Evolutionary conservation across 768 basidiomycete genomes (phyloP).

Genomic region (Tulasnella sp.): DNA sequence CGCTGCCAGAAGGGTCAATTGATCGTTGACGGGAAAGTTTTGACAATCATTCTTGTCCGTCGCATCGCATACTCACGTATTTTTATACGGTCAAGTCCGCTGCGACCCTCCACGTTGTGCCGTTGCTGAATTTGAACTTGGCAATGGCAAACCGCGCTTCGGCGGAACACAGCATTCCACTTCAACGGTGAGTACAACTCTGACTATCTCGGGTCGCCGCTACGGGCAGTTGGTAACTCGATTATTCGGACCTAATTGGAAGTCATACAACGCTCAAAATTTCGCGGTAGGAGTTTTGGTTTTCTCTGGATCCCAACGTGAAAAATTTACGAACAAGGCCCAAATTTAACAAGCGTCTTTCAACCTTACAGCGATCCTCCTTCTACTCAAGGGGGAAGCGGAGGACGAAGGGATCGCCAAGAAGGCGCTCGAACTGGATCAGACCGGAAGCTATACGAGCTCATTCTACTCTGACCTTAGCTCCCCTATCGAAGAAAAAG

Average conservation of each 20-base stretch:
- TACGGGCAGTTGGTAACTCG: too few relatives aligned
- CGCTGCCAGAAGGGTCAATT: background rate
- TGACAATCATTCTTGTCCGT: background rate
- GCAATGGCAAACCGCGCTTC: background rate
- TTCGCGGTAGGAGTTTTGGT: background rate
- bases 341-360: background rate
- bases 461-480: background rate
- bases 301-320: background rate
- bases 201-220: too few relatives aligned
- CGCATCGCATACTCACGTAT: background rate
- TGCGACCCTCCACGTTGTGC: background rate
- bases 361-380: background rate
- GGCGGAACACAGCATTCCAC: background rate
- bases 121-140: background rate
- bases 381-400: background rate
- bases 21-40: background rate
- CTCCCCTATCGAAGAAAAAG: constrained; percentile 11
- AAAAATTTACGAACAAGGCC: background rate
- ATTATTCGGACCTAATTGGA: too few relatives aligned
- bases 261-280: background rate
- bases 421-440: background rate
- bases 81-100: background rate
- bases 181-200: too few relatives aligned
- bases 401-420: background rate
- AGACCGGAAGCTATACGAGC: too few relatives aligned